Percentiles rank a stretch among this genome's conserved stretches.
Evolutionary conservation across 345 rosid genomes (phyloP).

Genomic region (Citrus cavaleriei): DNA sequence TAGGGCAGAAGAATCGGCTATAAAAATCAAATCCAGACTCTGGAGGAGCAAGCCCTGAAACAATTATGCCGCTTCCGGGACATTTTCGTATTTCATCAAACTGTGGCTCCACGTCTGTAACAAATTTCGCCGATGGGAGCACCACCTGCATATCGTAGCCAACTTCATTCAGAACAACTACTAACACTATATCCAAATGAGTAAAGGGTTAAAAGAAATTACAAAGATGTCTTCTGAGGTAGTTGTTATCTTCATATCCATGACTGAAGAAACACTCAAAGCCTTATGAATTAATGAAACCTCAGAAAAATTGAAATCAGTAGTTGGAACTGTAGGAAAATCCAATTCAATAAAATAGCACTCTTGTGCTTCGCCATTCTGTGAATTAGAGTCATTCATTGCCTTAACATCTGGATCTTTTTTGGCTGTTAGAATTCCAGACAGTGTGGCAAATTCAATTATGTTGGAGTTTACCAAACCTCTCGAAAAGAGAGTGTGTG

Average conservation of each 20-base stretch:
- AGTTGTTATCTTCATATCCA: constrained; percentile 47
- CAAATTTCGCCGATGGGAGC: constrained; percentile 59
- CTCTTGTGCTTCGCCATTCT: constrained; percentile 28
- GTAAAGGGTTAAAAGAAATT: too few species aligned
- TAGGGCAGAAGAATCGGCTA: constrained; percentile 71
- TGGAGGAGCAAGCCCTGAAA: constrained; percentile 47
- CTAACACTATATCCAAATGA: too few species aligned
- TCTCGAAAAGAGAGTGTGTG: constrained; percentile 56
- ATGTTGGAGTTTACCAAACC: constrained; percentile 44
- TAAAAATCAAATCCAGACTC: constrained; percentile 60
- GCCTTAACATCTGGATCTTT: constrained; percentile 28
- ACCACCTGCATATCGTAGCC: constrained; percentile 39
- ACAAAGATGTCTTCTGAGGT: too few species aligned
- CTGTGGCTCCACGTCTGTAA: constrained; percentile 46
- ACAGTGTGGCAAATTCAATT: constrained; percentile 65
- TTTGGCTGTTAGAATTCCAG: constrained; percentile 67
- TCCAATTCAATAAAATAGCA: constrained; percentile 49
- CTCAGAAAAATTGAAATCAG: constrained; percentile 33
- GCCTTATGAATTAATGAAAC: constrained; percentile 39
- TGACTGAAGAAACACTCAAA: constrained; percentile 43
- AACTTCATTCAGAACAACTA: not conserved
- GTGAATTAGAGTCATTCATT: constrained; percentile 8
- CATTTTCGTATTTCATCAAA: constrained; percentile 46
- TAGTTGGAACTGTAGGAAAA: constrained; percentile 39
- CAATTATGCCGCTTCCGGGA: constrained; percentile 56